These are phyloP conservation scores for Rhododendron ferrugineum DNA, from an alignment of 148 eudicot species.

Conservation along the genomic window DNA sequence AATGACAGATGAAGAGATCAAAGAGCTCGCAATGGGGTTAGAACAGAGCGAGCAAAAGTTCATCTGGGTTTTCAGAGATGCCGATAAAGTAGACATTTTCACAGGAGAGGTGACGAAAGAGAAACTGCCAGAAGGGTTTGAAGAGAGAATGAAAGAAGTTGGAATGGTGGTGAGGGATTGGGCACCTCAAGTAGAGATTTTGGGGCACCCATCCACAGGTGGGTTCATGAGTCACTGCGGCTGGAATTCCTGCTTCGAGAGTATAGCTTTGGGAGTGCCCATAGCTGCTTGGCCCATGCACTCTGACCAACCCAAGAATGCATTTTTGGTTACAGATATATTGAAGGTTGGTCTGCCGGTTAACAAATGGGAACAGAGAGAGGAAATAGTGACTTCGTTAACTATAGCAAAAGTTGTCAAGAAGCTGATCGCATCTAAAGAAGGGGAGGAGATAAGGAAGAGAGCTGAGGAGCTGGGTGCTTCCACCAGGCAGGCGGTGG, in stretches of 20 bases:
- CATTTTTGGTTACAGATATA: background rate
- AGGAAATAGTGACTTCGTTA: background rate
- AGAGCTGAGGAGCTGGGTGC: conserved; percentile 10
- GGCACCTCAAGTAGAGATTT: conserved; percentile 3
- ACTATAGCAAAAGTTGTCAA: background rate
- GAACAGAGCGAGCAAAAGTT: conserved; percentile 13
- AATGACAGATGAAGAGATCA: conserved; percentile 7
- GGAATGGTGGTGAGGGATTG: conserved; percentile 12
- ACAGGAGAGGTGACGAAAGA: background rate
- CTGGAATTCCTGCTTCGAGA: conserved; percentile 9
- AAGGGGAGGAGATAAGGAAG: conserved; percentile 16
- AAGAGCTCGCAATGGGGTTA: conserved; percentile 11
- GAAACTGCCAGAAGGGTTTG: conserved; percentile 6
- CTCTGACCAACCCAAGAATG: conserved; percentile 11
- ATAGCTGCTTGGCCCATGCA: conserved; percentile 5
- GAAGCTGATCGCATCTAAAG: conserved; percentile 8
- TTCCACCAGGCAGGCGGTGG: background rate
- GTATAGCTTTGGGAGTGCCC: conserved; percentile 2
- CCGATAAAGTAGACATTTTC: background rate
- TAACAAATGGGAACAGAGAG: background rate
- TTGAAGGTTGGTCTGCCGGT: background rate
- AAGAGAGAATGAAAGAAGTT: background rate
- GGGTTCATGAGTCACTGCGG: conserved; percentile 7
- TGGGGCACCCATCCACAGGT: background rate
- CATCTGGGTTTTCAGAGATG: conserved; percentile 14